These are phyloP conservation scores for Acanthamoeba royreba DNA, from an alignment of 208 protist species.

Conservation along the genomic window DNA sequence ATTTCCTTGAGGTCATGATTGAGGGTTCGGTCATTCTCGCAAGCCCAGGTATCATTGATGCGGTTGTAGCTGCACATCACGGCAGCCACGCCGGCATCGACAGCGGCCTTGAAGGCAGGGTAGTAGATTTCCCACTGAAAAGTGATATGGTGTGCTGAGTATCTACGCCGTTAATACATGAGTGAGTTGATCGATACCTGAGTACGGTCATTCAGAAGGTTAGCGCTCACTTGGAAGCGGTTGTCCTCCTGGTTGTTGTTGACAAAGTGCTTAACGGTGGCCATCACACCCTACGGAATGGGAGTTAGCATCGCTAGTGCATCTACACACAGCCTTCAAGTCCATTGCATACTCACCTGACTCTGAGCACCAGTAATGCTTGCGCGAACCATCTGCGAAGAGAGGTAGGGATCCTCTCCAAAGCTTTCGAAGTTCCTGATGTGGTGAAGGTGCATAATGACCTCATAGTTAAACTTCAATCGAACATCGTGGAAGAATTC, in stretches of 20 bases:
- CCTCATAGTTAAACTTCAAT: too few species aligned
- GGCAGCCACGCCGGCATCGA: constrained; percentile 65
- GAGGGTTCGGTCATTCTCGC: constrained; percentile 67
- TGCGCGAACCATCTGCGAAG: constrained; percentile 38
- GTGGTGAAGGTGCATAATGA: too few species aligned
- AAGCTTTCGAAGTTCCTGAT: constrained; percentile 70
- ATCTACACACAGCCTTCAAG: constrained; percentile 24
- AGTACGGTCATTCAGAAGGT: neutral
- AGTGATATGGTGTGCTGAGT: too few species aligned
- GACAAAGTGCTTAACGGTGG: constrained; percentile 57
- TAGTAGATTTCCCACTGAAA: constrained; percentile 75
- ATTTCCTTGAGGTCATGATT: constrained; percentile 65
- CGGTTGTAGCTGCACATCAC: constrained; percentile 79
- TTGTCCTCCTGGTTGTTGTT: constrained; percentile 71
- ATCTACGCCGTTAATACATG: too few species aligned
- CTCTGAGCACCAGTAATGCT: constrained; percentile 58
- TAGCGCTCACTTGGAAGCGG: constrained; percentile 6
- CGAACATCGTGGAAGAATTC: too few species aligned
- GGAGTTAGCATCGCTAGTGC: neutral
- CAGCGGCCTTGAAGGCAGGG: constrained; percentile 71
- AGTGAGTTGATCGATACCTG: neutral
- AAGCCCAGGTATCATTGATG: constrained; percentile 59
- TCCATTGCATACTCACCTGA: constrained; percentile 50
- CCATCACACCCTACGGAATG: neutral
- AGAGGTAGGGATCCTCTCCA: constrained; percentile 66